A percentile compares a stretch with the other conserved stretches of the same genome.
Conservation (phyloP, 2,329 filamentous ascomycete species). For the Diaporthe citriasiana region DNA sequence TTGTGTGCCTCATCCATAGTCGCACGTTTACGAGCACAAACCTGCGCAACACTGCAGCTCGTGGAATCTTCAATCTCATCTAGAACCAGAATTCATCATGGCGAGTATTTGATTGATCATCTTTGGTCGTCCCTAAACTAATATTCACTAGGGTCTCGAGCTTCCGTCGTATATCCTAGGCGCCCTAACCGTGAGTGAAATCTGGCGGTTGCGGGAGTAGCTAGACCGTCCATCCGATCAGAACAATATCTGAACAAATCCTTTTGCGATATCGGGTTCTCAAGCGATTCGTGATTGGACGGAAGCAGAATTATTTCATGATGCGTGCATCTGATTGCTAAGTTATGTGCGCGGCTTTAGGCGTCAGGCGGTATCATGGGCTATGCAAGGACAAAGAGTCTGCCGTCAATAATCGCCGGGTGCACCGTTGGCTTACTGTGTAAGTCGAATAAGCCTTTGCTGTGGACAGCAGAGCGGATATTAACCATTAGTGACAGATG, state of each 20-base stretch:
- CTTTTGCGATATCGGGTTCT: neutral
- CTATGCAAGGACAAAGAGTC: conserved; percentile 85
- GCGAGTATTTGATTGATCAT: conserved; percentile 9
- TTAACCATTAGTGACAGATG: conserved; percentile 63
- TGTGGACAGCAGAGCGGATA: neutral
- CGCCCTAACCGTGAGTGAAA: conserved; percentile 39
- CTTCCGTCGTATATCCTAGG: conserved; percentile 41
- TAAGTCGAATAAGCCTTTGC: conserved; percentile 52
- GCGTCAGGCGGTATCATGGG: conserved; percentile 90
- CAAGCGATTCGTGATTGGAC: neutral
- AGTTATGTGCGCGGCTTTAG: conserved; percentile 14
- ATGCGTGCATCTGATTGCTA: conserved; percentile 2
- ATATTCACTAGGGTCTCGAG: conserved; percentile 36
- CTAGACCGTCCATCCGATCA: neutral
- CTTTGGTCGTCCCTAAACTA: conserved; percentile 15
- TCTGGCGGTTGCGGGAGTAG: neutral
- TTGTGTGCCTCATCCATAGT: conserved; percentile 5
- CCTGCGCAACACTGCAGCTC: neutral
- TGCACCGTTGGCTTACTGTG: conserved; percentile 80
- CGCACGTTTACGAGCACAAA: conserved; percentile 14
- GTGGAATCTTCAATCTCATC: neutral
- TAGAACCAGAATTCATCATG: conserved; percentile 33
- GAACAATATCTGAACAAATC: neutral
- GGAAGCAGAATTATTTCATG: neutral
- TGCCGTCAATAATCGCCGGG: conserved; percentile 89